Base-by-base conservation (phyloP, 352 stramenopile genomes). In the Phytophthora crassamura region DNA sequence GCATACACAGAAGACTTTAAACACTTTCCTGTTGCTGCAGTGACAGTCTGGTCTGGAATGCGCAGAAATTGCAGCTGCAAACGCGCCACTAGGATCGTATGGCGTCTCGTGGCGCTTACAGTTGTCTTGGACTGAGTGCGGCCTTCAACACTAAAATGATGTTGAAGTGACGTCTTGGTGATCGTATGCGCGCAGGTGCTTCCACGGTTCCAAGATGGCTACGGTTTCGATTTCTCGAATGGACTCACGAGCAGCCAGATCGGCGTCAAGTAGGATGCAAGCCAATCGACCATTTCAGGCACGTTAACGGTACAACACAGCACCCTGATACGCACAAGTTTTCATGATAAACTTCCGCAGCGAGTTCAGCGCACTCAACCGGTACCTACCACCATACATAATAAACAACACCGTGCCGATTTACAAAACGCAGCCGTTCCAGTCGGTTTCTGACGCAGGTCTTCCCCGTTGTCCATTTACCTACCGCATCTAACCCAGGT, bases 151-250 rank as follows among this genome's bases (percentile, higher is more conserved):
- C 11, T 20, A 5, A 22, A 25, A 35, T 34, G 30, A 52, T 16
- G 25, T 69, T 65, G 54, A 59, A 69, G 54, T 65, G 46, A 15
- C 54, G 14, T 64, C 46, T 64, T 57, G 38, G 16, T 63, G 56
- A 35, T 72, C 42, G 64, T 25, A 54, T 46, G 43, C 16, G 2
- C 54, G 20, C 45, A 67, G 25, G 47, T 59, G 54, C 22, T 61
- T 67, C 58, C 52, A 67, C 49, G 41, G 49, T 66, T 57, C 46
- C 39, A n/a, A 53, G 11, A 62, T 66, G 40, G 46, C 34, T 61
- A 51, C 43, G 45, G 16, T 58, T 62, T 67, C 48, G 34, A 58
- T 59, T 64, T 67, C 51, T 25, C 22, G 22, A 25, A 25, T 4
- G 3, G 3, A 1, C 22, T 25, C 22, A 25, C 22, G n/a, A n/a